Conservation (phyloP, 2,329 filamentous ascomycete species). For the Neocucurbitaria cava region DNA sequence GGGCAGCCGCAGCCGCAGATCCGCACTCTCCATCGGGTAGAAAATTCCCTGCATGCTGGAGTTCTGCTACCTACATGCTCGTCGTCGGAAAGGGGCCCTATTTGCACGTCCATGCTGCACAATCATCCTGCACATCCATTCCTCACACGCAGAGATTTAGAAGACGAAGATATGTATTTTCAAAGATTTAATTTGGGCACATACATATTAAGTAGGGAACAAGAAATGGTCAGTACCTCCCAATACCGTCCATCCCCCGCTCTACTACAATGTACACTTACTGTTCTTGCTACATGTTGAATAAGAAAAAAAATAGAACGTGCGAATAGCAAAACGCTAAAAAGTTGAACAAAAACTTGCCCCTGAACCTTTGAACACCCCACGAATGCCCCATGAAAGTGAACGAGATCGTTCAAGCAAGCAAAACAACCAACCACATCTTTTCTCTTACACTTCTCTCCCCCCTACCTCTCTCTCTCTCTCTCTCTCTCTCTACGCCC, state of each 20-base stretch:
- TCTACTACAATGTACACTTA: too few species aligned
- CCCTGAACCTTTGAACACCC: conserved; percentile 4
- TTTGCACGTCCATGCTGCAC: neutral
- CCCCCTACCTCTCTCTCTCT: conserved; percentile 23
- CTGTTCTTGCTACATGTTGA: conserved; percentile 8
- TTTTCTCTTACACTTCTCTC: conserved; percentile 2
- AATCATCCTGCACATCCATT: too few species aligned
- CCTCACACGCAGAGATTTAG: too few species aligned
- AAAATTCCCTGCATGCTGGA: too few species aligned
- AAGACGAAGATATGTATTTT: neutral
- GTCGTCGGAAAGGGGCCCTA: neutral
- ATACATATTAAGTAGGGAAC: too few species aligned
- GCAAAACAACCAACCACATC: neutral
- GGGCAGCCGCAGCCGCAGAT: neutral
- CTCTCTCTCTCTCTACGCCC: conserved; percentile 28
- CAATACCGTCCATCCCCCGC: conserved; percentile 15
- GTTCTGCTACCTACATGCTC: too few species aligned
- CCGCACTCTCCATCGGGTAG: too few species aligned
- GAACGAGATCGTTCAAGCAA: conserved; percentile 8
- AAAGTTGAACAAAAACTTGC: conserved; percentile 8
- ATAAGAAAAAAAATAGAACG: too few species aligned
- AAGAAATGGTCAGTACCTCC: too few species aligned
- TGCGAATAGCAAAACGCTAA: conserved; percentile 15
- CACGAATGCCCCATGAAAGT: conserved; percentile 13
- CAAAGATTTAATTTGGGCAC: neutral